These are phyloP conservation scores for Primulina huaijiensis DNA, from an alignment of 257 asterid genomes.

Conservation along the genomic window DNA sequence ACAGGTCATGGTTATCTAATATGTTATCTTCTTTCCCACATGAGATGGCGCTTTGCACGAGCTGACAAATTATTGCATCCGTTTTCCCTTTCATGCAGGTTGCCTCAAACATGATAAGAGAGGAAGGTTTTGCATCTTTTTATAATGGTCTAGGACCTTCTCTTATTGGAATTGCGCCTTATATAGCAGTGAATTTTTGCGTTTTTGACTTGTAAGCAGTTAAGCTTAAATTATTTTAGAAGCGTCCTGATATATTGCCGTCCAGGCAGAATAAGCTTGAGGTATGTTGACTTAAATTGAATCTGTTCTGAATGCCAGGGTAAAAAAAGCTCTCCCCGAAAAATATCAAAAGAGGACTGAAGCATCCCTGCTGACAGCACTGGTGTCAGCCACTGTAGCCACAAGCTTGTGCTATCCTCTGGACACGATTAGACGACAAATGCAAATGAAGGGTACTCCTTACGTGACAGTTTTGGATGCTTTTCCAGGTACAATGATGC, in stretches of 20 bases:
- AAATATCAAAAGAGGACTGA: slow-evolving; percentile 83
- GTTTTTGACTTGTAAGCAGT: slow-evolving; percentile 98
- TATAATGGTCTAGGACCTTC: slow-evolving; percentile 96
- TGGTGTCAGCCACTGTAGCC: slow-evolving; percentile 87
- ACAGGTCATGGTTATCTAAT: slow-evolving; percentile 47
- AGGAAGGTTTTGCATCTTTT: slow-evolving; percentile 84
- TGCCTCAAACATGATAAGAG: slow-evolving; percentile 80
- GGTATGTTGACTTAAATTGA: slow-evolving; percentile 18
- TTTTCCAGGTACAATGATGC: slow-evolving; percentile 47
- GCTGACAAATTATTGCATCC: slow-evolving; percentile 20
- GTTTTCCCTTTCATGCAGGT: slow-evolving; percentile 45
- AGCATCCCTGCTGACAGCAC: slow-evolving; percentile 64
- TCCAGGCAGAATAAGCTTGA: slow-evolving; percentile 9
- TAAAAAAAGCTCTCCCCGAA: slow-evolving; percentile 88
- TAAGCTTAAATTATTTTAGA: slow-evolving; percentile 45
- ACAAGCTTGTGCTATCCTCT: slow-evolving; percentile 87
- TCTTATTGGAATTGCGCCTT: slow-evolving; percentile 94
- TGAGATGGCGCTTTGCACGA: slow-evolving; percentile 10
- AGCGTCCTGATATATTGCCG: slow-evolving; percentile 13
- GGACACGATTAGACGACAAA: slow-evolving; percentile 92
- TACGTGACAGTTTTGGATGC: slow-evolving; percentile 75
- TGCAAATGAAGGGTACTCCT: slow-evolving; percentile 97
- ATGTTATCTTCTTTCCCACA: neutral
- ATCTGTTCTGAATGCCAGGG: slow-evolving; percentile 48
- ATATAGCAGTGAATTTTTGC: slow-evolving; percentile 90